A percentile compares a stretch with the other conserved stretches of the same genome.
phyloP scores from a whole-genome alignment of 2,329 filamentous ascomycete genomes.

The Ophiostoma piceae region DNA sequence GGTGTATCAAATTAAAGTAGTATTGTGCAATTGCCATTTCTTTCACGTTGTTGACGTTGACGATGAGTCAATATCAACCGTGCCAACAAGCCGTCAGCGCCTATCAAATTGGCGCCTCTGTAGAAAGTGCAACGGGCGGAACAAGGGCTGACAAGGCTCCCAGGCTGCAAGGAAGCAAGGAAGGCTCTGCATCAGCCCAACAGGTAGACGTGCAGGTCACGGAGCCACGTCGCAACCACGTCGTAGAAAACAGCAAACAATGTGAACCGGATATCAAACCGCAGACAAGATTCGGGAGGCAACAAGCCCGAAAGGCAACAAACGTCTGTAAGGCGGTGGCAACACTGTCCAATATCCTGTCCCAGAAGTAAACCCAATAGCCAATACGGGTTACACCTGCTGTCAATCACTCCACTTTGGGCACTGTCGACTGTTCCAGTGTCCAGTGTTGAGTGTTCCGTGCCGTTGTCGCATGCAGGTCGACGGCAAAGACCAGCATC shows the following conservation, averaged over 20 bases:
- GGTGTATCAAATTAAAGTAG: not conserved
- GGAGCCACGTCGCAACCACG: not conserved
- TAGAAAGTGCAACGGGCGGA: not conserved
- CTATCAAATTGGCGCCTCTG: not conserved
- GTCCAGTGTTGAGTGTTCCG: not conserved
- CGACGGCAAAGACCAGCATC: no score
- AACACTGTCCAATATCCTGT: not conserved
- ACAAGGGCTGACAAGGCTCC: not conserved
- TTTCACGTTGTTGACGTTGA: not conserved
- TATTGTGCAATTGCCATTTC: no score
- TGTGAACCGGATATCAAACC: no score
- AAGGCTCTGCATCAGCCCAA: not conserved
- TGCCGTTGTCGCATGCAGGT: not conserved
- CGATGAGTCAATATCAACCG: not conserved
- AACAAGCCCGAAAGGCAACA: not conserved
- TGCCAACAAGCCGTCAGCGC: not conserved
- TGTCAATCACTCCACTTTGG: slow-evolving; percentile 14
- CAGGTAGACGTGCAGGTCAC: not conserved
- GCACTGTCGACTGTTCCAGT: not conserved
- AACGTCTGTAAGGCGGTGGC: not conserved
- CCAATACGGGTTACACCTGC: slow-evolving; percentile 1
- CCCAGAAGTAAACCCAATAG: no score
- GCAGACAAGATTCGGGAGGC: not conserved
- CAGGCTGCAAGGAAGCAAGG: no score
- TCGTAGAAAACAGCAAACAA: not conserved